These are phyloP conservation scores for Lepidium sativum DNA, from an alignment of 345 rosid species.

Conservation along the genomic window DNA sequence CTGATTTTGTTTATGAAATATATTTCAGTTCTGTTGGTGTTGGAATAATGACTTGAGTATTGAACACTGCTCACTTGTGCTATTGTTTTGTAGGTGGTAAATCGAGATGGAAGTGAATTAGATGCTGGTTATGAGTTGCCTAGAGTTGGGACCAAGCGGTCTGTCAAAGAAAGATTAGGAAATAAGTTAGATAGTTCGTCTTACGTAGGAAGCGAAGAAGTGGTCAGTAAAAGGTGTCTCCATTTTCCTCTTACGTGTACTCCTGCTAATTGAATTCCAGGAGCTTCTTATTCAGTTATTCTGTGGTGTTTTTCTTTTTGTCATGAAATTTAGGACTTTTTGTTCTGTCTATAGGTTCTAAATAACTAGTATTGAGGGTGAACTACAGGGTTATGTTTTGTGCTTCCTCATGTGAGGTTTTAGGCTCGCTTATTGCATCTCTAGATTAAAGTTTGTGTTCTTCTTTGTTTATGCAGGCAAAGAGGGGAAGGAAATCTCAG, in stretches of 20 bases:
- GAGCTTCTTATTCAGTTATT: background rate
- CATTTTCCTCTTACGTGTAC: slow-evolving; percentile 3
- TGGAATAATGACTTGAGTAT: background rate
- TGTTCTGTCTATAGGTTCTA: background rate
- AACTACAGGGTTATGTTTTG: background rate
- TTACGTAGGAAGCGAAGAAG: slow-evolving; percentile 24
- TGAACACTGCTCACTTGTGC: background rate
- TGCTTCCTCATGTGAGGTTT: background rate
- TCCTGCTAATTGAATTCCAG: background rate
- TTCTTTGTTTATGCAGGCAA: slow-evolving; percentile 45
- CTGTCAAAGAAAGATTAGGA: slow-evolving; percentile 82
- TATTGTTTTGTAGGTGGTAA: slow-evolving; percentile 56
- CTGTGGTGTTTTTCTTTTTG: background rate
- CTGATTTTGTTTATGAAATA: background rate
- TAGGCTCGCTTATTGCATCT: background rate
- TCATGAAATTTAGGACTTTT: background rate
- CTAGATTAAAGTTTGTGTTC: background rate
- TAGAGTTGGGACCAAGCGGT: slow-evolving; percentile 57
- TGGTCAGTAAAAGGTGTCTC: slow-evolving; percentile 50
- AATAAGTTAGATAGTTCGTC: slow-evolving; percentile 35
- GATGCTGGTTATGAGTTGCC: slow-evolving; percentile 34
- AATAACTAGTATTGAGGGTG: background rate
- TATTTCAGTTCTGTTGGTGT: background rate
- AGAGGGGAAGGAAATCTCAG: slow-evolving; percentile 45
- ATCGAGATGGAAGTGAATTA: slow-evolving; percentile 43